These are phyloP conservation scores for Zygotorulaspora mrakii DNA, from an alignment of 1,139 yeast species.

Conservation along the genomic window DNA sequence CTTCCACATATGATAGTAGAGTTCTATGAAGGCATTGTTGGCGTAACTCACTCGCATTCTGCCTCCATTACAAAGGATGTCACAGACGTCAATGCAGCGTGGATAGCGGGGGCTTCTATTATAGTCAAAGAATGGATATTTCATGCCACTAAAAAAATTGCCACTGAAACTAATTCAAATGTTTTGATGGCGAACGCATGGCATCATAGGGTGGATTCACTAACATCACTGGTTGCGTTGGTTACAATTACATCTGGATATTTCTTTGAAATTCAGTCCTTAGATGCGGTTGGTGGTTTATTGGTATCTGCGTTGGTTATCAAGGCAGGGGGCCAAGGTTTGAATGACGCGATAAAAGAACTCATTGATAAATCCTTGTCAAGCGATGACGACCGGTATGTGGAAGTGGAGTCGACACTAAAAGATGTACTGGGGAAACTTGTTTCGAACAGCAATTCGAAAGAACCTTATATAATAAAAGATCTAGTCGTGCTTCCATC, in stretches of 20 bases:
- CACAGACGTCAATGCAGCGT: conserved; percentile 86
- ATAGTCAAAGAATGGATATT: conserved; percentile 82
- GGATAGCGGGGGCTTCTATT: conserved; percentile 90
- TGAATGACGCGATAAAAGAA: conserved; percentile 66
- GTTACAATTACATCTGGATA: conserved; percentile 85
- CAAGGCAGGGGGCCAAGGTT: conserved; percentile 78
- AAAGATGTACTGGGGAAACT: conserved; percentile 37
- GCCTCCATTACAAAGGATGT: conserved; percentile 45
- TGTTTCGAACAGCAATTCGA: conserved; percentile 39
- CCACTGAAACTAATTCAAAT: conserved; percentile 71
- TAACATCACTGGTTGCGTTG: conserved; percentile 88
- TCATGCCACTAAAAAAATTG: conserved; percentile 76
- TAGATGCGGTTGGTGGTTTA: conserved; percentile 89
- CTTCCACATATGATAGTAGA: conserved; percentile 56
- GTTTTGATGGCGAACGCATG: conserved; percentile 95
- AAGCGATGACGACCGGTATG: conserved; percentile 41
- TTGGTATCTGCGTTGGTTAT: conserved; percentile 77
- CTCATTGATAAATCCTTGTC: conserved; percentile 60
- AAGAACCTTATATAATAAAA: conserved; percentile 41
- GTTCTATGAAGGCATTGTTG: conserved; percentile 35
- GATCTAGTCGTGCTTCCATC: conserved; percentile 58
- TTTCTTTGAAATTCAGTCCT: conserved; percentile 69
- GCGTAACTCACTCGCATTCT: conserved; percentile 41
- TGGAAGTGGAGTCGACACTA: conserved; percentile 40
- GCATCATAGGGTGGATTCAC: conserved; percentile 96